These are phyloP conservation scores for Colletotrichum destructivum DNA, from an alignment of 2,329 filamentous ascomycete genomes.

Conservation along the genomic window DNA sequence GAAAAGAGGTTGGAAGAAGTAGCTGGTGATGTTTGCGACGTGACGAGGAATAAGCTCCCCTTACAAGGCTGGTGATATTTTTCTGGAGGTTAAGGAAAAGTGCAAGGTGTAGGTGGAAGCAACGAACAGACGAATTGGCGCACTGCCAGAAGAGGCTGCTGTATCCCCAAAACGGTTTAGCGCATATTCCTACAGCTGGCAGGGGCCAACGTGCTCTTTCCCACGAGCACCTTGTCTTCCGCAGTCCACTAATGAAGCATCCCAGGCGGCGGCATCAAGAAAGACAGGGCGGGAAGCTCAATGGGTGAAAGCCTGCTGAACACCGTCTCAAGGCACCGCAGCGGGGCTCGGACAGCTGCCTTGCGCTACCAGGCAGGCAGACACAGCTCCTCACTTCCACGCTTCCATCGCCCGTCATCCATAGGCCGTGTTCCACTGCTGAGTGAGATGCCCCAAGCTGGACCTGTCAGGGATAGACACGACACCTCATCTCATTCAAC, in stretches of 20 bases:
- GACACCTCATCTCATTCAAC: constrained; percentile 18
- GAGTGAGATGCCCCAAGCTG: constrained; percentile 23
- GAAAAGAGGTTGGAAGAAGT: constrained; percentile 36
- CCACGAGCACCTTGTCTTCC: constrained; percentile 22
- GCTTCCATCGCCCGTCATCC: background rate
- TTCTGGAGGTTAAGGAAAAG: constrained; percentile 44
- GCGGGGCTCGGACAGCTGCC: constrained; percentile 35
- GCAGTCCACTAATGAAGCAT: background rate
- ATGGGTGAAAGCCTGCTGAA: constrained; percentile 1
- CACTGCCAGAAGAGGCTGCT: constrained; percentile 40
- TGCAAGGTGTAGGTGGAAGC: constrained; percentile 41
- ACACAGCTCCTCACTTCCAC: constrained; percentile 15
- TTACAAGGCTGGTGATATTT: constrained; percentile 45
- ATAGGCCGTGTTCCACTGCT: constrained; percentile 4
- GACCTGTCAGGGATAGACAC: constrained; percentile 41
- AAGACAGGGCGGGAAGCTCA: constrained; percentile 18
- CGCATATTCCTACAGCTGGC: constrained; percentile 21
- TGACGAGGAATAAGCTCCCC: constrained; percentile 40
- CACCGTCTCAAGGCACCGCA: constrained; percentile 25
- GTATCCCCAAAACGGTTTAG: constrained; percentile 35
- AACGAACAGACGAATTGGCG: constrained; percentile 44
- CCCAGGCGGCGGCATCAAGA: background rate
- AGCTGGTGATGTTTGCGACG: constrained; percentile 44
- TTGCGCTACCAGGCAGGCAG: constrained; percentile 18
- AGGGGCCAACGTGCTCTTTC: constrained; percentile 38